Percentiles rank a stretch among this genome's conserved stretches.
Evolutionary conservation across 2,329 filamentous ascomycete species (phyloP).

Genomic region (Aspergillus tamarii): DNA sequence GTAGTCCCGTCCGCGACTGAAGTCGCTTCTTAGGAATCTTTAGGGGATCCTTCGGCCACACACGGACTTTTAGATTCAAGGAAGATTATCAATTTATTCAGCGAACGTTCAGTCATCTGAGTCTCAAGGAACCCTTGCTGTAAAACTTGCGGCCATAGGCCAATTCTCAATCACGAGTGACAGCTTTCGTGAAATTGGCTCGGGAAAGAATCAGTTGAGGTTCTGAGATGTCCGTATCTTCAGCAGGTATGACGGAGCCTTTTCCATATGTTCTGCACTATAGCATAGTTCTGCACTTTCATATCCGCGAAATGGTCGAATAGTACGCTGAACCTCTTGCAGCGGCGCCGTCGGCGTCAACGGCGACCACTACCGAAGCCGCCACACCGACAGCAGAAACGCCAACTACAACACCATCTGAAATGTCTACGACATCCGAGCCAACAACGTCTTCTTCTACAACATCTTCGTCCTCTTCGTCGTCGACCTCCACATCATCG

Average conservation of each 20-base stretch:
- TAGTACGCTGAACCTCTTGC: neutral
- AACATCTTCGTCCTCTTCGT: conserved; percentile 20
- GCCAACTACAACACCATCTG: conserved; percentile 18
- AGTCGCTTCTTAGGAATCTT: neutral
- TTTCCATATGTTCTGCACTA: neutral
- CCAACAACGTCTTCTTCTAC: conserved; percentile 22
- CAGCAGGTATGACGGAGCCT: conserved; percentile 1
- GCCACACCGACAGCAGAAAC: conserved; percentile 17
- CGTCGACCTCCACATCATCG: conserved; percentile 28
- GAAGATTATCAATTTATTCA: neutral
- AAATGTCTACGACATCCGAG: conserved; percentile 19
- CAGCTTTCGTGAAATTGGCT: neutral
- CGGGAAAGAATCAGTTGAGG: neutral
- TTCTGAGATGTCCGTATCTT: neutral
- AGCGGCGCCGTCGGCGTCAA: conserved; percentile 10
- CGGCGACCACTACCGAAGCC: conserved; percentile 13
- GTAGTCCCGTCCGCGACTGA: conserved; percentile 3
- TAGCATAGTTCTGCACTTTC: neutral
- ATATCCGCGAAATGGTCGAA: too few species aligned
- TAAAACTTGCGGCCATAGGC: too few species aligned
- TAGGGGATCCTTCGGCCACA: conserved; percentile 8
- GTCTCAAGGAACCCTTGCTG: neutral
- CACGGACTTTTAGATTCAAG: neutral
- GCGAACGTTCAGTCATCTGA: neutral
- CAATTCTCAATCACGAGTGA: neutral